Conservation (phyloP, 345 rosid genomes). For the Draba incana region DNA sequence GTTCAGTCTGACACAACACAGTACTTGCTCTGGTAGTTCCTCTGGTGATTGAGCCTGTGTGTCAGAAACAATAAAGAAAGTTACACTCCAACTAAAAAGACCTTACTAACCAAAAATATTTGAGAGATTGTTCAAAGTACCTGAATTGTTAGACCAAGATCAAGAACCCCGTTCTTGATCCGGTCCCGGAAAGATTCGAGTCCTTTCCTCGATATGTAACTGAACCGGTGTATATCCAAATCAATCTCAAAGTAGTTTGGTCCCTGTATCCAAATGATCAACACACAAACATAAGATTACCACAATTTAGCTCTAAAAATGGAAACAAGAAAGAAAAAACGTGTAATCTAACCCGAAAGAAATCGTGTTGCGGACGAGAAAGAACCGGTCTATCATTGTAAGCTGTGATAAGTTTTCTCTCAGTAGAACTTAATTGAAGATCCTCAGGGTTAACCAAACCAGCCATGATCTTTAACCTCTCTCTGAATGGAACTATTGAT, state of each 20-base stretch:
- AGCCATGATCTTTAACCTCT: conserved; percentile 75
- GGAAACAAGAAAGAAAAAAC: not conserved
- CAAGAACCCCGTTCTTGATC: conserved; percentile 57
- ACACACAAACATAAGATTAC: not conserved
- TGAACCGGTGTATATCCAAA: conserved; percentile 80
- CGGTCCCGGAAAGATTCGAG: conserved; percentile 81
- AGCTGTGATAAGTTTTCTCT: conserved; percentile 72
- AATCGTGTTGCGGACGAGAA: conserved; percentile 83
- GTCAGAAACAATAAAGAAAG: not conserved
- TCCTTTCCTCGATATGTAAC: conserved; percentile 87
- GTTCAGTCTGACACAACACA: conserved; percentile 72
- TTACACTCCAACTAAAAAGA: conserved; percentile 17
- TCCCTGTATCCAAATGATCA: conserved; percentile 56
- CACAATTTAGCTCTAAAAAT: conserved; percentile 4
- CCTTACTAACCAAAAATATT: not conserved
- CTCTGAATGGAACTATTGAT: conserved; percentile 64
- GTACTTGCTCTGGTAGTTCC: conserved; percentile 82
- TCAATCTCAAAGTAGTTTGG: conserved; percentile 82
- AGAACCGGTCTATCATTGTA: conserved; percentile 81
- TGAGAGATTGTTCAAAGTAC: conserved; percentile 40
- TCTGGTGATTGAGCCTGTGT: conserved; percentile 85
- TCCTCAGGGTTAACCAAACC: conserved; percentile 79
- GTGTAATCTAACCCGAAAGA: conserved; percentile 54
- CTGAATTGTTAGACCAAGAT: conserved; percentile 87
- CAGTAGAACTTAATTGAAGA: conserved; percentile 63